A percentile compares a stretch with the other conserved stretches of the same genome.
Evolutionary conservation across 192 early-diverging fungal species (phyloP).

Genomic region (Coemansia sp.): DNA sequence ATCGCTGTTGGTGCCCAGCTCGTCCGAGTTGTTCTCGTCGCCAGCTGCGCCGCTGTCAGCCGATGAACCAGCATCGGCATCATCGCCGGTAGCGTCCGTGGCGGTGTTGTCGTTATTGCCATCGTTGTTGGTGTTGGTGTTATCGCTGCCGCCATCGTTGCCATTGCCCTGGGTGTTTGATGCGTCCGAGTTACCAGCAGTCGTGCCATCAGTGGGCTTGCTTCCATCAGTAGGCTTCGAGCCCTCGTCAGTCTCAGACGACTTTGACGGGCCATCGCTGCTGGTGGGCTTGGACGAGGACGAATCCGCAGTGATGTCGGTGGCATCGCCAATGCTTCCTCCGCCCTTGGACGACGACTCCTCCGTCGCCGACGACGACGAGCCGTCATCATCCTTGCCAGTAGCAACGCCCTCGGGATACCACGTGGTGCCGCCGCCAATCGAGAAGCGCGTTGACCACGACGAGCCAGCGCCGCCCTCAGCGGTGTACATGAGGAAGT

Average conservation of each 20-base stretch:
- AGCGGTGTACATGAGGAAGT: constrained; percentile 53
- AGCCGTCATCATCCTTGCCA: constrained; percentile 20
- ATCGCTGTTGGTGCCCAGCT: constrained; percentile 1
- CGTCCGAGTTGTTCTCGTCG: not conserved
- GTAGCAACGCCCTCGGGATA: constrained; percentile 50
- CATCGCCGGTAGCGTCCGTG: not conserved
- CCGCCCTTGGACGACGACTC: not conserved
- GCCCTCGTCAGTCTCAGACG: not conserved
- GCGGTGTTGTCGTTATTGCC: not conserved
- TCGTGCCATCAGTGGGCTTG: not conserved
- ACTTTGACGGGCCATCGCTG: not conserved
- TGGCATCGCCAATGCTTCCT: constrained; percentile 17
- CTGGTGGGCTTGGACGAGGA: not conserved
- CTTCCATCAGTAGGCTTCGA: not conserved
- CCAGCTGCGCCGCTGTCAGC: not conserved
- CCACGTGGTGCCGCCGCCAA: constrained; percentile 46
- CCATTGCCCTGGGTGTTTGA: not conserved
- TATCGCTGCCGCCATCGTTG: not conserved
- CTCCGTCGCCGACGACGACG: not conserved
- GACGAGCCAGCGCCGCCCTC: constrained; percentile 38
- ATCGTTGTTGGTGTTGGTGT: not conserved
- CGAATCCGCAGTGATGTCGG: not conserved
- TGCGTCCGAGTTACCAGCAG: not conserved
- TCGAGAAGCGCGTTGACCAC: constrained; percentile 52
- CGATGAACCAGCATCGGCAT: not conserved